Evolutionary conservation across 345 rosid genomes (phyloP).

Genomic region (Clarkia xantiana): DNA sequence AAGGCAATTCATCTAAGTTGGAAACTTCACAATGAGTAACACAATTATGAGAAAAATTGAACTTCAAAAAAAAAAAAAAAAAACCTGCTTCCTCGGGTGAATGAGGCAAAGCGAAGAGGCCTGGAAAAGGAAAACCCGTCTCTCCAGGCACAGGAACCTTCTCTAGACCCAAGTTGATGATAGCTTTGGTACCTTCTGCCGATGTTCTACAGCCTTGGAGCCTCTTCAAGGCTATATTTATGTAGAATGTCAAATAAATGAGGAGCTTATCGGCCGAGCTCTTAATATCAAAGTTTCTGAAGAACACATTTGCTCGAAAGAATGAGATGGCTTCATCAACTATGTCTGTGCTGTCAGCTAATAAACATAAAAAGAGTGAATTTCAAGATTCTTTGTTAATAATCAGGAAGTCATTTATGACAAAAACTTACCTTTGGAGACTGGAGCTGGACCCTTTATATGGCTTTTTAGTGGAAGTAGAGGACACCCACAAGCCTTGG

Average conservation of each 20-base stretch:
- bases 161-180: constrained; percentile 87
- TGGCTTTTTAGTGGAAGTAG: constrained; percentile 90
- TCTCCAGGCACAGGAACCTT: constrained; percentile 92
- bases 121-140: constrained; percentile 78
- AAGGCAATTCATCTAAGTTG: too few species aligned
- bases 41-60: too few species aligned
- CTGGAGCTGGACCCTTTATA: constrained; percentile 93
- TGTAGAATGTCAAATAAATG: constrained; percentile 81
- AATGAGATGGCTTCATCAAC: constrained; percentile 91
- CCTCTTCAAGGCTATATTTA: constrained; percentile 80
- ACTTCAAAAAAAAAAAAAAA: not conserved
- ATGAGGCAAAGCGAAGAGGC: constrained; percentile 61
- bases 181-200: constrained; percentile 94
- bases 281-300: constrained; percentile 83
- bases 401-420: too few species aligned
- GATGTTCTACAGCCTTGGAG: constrained; percentile 90
- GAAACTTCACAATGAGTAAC: too few species aligned
- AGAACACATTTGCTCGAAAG: constrained; percentile 90
- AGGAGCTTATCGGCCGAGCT: constrained; percentile 91
- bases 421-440: constrained; percentile 45
- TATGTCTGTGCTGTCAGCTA: constrained; percentile 73
- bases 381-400: too few species aligned
- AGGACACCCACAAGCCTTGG: constrained; percentile 85
- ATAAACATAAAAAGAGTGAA: too few species aligned
- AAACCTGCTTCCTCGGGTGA: constrained; percentile 71